These are phyloP conservation scores for Tetrapisispora taiwanensis DNA, from an alignment of 805 yeast genomes.

Conservation along the genomic window DNA sequence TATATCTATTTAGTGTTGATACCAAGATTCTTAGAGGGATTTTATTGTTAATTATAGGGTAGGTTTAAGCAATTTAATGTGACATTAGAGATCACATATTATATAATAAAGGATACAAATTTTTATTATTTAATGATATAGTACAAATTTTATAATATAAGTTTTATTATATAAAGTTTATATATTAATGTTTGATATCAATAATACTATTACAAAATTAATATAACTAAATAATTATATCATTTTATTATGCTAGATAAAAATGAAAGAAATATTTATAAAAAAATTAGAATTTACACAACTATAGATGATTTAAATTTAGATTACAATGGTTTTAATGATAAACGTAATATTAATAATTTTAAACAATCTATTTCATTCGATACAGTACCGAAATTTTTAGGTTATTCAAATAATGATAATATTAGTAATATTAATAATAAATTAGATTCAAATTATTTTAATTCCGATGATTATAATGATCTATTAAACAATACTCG, in stretches of 20 bases:
- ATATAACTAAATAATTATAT: no score
- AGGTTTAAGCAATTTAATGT: no score
- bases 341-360: background rate
- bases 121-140: no score
- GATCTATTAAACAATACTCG: background rate
- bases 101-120: no score
- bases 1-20: no score
- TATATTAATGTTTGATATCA: no score
- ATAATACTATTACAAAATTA: no score
- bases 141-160: no score
- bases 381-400: constrained; percentile 26
- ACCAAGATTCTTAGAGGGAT: no score
- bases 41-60: no score
- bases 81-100: no score
- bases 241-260: background rate
- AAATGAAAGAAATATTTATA: constrained; percentile 10
- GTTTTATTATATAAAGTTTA: no score
- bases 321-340: background rate
- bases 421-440: constrained; percentile 6
- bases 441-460: background rate
- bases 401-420: constrained; percentile 12
- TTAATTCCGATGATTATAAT: background rate
- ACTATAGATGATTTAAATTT: background rate
- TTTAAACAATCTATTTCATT: constrained; percentile 25
- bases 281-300: constrained; percentile 8